Percentiles rank a stretch among this genome's conserved stretches.
Evolutionary conservation across 23 red algal species (phyloP).

Genomic region (Gracilaria caudata): DNA sequence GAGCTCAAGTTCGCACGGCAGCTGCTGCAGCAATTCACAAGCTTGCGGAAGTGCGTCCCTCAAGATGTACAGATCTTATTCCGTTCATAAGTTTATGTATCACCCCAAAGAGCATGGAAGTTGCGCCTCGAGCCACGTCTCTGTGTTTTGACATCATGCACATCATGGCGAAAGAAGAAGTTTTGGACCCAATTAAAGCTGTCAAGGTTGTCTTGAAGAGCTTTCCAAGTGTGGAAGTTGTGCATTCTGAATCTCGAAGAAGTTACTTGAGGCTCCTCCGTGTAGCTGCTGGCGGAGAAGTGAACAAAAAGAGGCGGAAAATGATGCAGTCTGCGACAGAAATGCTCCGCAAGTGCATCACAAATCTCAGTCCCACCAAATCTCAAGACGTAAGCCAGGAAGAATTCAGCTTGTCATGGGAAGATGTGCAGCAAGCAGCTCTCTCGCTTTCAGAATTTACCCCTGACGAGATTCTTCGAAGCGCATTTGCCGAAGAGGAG

Average conservation of each 20-base stretch:
- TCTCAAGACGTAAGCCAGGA: not conserved
- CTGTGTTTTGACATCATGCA: slow-evolving; percentile 53
- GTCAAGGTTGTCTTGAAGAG: slow-evolving; percentile 51
- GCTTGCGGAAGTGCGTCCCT: slow-evolving; percentile 51
- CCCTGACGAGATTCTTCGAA: slow-evolving; percentile 34
- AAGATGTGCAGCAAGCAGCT: slow-evolving; percentile 24
- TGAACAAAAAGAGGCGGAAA: slow-evolving; percentile 32
- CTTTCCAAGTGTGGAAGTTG: slow-evolving; percentile 15
- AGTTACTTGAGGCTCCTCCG: slow-evolving; percentile 41
- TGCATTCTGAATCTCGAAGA: not conserved
- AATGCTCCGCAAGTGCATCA: slow-evolving; percentile 33
- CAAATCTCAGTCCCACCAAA: not conserved
- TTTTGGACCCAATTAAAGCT: slow-evolving; percentile 46
- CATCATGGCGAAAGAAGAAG: slow-evolving; percentile 46
- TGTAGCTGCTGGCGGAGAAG: not conserved
- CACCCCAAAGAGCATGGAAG: slow-evolving; percentile 35
- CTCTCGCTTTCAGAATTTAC: slow-evolving; percentile 32
- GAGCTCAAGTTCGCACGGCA: not conserved
- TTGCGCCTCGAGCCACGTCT: slow-evolving; percentile 26
- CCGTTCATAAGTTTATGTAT: slow-evolving; percentile 55
- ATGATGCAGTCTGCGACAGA: slow-evolving; percentile 18
- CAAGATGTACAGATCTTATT: slow-evolving; percentile 31
- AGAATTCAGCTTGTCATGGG: slow-evolving; percentile 20
- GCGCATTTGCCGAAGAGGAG: slow-evolving; percentile 33
- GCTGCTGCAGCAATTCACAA: slow-evolving; percentile 36